phyloP scores from a whole-genome alignment of 116 monocot genomes.

The Papilionanthe hybrid region DNA sequence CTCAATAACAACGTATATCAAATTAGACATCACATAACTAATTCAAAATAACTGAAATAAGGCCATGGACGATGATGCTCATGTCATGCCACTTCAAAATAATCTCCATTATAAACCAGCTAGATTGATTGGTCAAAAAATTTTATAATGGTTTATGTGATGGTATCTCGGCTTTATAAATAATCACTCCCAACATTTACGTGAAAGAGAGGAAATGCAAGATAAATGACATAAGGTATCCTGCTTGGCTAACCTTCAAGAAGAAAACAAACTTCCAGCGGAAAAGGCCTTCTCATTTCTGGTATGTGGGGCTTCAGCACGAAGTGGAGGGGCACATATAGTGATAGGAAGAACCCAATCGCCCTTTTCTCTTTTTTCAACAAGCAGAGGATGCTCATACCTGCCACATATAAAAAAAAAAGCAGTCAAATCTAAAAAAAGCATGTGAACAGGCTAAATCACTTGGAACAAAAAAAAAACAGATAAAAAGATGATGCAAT shows the following conservation, averaged over 20 bases:
- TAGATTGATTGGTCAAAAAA: too few species aligned
- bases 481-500: background rate
- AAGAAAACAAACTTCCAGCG: conserved; percentile 42
- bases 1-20: too few species aligned
- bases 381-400: conserved; percentile 90
- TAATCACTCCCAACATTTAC: too few species aligned
- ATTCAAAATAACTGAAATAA: too few species aligned
- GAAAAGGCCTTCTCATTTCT: conserved; percentile 54
- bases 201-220: background rate
- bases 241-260: conserved; percentile 32
- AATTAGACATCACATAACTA: too few species aligned
- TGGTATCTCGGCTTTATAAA: too few species aligned
- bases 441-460: background rate
- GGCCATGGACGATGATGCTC: too few species aligned
- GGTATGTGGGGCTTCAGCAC: conserved; percentile 34
- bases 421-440: background rate
- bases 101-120: too few species aligned
- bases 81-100: too few species aligned
- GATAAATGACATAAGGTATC: background rate
- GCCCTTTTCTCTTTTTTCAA: conserved; percentile 78
- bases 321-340: conserved; percentile 71
- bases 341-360: conserved; percentile 95
- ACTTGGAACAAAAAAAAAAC: background rate
- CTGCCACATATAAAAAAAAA: conserved; percentile 30
- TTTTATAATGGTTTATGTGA: too few species aligned